phyloP scores from a whole-genome alignment of 306 rosid species.

The Crotalaria pallida region DNA sequence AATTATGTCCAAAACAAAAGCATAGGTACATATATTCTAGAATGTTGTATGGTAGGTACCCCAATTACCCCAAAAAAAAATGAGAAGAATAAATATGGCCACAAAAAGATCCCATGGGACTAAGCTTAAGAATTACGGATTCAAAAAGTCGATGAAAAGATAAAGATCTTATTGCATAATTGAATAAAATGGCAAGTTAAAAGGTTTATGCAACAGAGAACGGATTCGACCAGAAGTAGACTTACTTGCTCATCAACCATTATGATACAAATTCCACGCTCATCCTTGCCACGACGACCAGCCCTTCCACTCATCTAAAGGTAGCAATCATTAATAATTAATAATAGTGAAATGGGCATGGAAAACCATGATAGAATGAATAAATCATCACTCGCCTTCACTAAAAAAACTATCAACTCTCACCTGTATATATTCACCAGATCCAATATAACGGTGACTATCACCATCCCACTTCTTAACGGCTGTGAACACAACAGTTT shows the following conservation, averaged over 20 bases:
- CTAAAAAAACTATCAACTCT: conserved; percentile 16
- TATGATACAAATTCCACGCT: conserved; percentile 89
- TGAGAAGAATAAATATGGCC: not conserved
- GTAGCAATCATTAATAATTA: conserved; percentile 18
- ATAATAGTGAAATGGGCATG: not conserved
- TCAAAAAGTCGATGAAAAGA: not conserved
- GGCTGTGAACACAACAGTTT: conserved; percentile 95
- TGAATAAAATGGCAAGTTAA: not conserved
- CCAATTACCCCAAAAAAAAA: not conserved
- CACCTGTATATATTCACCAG: conserved; percentile 99
- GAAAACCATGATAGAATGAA: not conserved
- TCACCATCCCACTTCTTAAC: conserved; percentile 99
- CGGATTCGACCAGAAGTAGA: conserved; percentile 10
- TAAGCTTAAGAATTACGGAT: not conserved
- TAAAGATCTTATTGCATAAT: not conserved
- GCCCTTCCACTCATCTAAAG: conserved; percentile 98
- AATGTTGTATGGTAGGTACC: not conserved
- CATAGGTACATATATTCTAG: not conserved
- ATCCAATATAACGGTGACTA: conserved; percentile 91
- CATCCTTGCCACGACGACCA: conserved; percentile 99
- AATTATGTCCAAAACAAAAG: not conserved
- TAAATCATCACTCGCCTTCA: conserved; percentile 32
- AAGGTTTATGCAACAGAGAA: not conserved
- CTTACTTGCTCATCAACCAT: conserved; percentile 95
- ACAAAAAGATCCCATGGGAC: conserved; percentile 1